phyloP scores from a whole-genome alignment of 768 basidiomycete genomes.

The Agaricus sinodeliciosus region DNA sequence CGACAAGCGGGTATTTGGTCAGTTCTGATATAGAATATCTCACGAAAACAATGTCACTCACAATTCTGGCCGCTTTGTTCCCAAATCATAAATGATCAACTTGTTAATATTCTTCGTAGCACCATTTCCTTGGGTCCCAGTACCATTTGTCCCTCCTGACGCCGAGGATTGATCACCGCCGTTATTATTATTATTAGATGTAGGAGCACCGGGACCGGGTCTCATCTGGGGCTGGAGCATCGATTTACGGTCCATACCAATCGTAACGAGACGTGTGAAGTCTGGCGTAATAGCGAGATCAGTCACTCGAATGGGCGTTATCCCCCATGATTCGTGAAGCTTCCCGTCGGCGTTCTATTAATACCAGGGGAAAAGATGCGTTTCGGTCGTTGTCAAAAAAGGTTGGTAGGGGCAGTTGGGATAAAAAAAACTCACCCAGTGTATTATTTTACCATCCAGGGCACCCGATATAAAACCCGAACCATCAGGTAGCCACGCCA shows the following conservation, averaged over 20 bases:
- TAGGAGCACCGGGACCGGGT: conserved; percentile 12
- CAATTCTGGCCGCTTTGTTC: conserved; percentile 61
- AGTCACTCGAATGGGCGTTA: conserved; percentile 71
- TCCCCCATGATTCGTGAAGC: conserved; percentile 61
- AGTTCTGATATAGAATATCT: conserved; percentile 2
- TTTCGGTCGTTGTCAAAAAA: conserved; percentile 1
- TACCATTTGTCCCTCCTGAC: conserved; percentile 21
- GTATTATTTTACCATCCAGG: conserved; percentile 75
- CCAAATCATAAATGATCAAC: conserved; percentile 73
- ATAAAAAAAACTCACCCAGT: conserved; percentile 56
- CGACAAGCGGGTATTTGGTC: background rate
- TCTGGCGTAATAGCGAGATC: conserved; percentile 88
- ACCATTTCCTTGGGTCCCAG: conserved; percentile 8
- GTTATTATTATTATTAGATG: background rate
- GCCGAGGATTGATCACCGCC: conserved; percentile 28
- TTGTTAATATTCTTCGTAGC: conserved; percentile 43
- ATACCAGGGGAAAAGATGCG: conserved; percentile 1
- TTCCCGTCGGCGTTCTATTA: conserved; percentile 73
- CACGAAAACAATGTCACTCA: conserved; percentile 32
- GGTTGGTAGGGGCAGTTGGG: conserved; percentile 5
- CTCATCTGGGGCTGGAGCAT: conserved; percentile 6
- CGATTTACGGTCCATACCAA: conserved; percentile 51
- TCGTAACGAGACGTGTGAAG: conserved; percentile 74
- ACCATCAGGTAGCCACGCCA: conserved; percentile 85
- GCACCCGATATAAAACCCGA: conserved; percentile 87